phyloP scores from a whole-genome alignment of 2,329 filamentous ascomycete species.

The Pleurostoma richardsiae region DNA sequence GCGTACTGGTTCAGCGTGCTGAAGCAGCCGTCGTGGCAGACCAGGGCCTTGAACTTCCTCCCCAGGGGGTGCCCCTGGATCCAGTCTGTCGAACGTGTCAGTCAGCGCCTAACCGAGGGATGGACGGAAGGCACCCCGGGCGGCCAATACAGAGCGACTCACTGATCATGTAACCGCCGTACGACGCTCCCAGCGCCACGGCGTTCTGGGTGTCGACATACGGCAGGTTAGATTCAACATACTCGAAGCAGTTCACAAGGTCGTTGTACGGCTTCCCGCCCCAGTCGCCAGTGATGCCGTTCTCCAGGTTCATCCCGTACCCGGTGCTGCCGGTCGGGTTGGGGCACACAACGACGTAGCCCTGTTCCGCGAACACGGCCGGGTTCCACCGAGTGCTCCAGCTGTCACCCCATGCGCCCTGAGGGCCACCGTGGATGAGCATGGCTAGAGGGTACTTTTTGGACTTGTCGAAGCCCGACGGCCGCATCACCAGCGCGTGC shows the following conservation, averaged over 20 bases:
- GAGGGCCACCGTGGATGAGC: conserved; percentile 78
- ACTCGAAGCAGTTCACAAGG: conserved; percentile 71
- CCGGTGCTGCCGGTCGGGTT: conserved; percentile 82
- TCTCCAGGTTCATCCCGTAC: conserved; percentile 72
- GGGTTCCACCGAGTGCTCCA: conserved; percentile 87
- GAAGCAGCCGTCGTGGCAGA: conserved; percentile 85
- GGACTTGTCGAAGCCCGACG: conserved; percentile 58
- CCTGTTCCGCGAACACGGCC: conserved; percentile 80
- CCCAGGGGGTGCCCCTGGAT: conserved; percentile 83
- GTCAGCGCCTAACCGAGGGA: conserved; percentile 17
- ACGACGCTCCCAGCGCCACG: conserved; percentile 70
- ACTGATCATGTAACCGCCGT: conserved; percentile 71
- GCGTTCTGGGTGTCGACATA: conserved; percentile 66
- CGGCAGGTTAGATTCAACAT: conserved; percentile 59
- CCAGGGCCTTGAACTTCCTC: conserved; percentile 79
- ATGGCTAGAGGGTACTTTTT: conserved; percentile 78
- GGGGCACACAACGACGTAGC: conserved; percentile 75
- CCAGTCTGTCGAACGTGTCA: conserved; percentile 51
- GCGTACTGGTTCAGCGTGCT: conserved; percentile 61
- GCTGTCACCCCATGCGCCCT: conserved; percentile 67
- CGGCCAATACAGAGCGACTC: too few relatives aligned
- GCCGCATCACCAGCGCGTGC: conserved; percentile 66
- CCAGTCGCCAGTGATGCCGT: conserved; percentile 78
- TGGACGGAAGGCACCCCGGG: too few relatives aligned
- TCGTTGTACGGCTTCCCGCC: conserved; percentile 81